These are phyloP conservation scores for Chrysosporium queenslandicum DNA, from an alignment of 2,329 filamentous ascomycete species.

Conservation along the genomic window DNA sequence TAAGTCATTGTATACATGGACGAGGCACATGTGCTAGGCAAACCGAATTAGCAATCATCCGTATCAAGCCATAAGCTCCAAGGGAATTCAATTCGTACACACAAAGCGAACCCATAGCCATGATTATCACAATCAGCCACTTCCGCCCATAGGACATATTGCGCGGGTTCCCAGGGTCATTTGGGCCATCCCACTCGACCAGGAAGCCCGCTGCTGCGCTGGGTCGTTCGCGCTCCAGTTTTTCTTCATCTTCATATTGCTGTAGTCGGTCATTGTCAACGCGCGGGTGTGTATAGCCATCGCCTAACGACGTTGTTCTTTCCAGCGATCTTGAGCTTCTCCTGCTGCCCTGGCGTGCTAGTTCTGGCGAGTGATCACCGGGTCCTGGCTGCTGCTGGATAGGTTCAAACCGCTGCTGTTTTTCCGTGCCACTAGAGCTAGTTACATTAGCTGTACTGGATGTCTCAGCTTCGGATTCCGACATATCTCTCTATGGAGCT, in stretches of 20 bases:
- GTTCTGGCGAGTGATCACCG: not conserved
- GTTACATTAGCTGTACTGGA: not conserved
- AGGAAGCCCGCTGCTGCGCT: slow-evolving; percentile 45
- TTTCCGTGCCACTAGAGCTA: not conserved
- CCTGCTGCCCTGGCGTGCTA: slow-evolving; percentile 2
- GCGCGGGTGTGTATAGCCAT: slow-evolving; percentile 16
- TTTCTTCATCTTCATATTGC: slow-evolving; percentile 18
- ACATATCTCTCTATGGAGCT: not conserved
- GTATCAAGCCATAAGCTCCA: too few species aligned
- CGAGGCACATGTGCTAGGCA: slow-evolving; percentile 67
- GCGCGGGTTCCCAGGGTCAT: slow-evolving; percentile 64
- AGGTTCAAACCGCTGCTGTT: slow-evolving; percentile 8
- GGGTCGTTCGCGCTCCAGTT: slow-evolving; percentile 19
- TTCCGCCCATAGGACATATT: slow-evolving; percentile 57
- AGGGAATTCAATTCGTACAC: slow-evolving; percentile 56
- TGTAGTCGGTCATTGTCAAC: slow-evolving; percentile 22
- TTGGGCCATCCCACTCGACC: slow-evolving; percentile 64
- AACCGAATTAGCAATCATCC: too few species aligned
- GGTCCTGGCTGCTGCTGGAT: not conserved
- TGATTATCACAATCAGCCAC: slow-evolving; percentile 68
- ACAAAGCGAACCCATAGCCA: slow-evolving; percentile 65
- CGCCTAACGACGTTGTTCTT: slow-evolving; percentile 13
- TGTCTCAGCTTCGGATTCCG: not conserved
- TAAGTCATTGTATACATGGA: slow-evolving; percentile 88
- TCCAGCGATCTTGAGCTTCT: slow-evolving; percentile 12